These are phyloP conservation scores for Suhomyces bokatorum DNA, from an alignment of 1,139 yeast species.

Conservation along the genomic window DNA sequence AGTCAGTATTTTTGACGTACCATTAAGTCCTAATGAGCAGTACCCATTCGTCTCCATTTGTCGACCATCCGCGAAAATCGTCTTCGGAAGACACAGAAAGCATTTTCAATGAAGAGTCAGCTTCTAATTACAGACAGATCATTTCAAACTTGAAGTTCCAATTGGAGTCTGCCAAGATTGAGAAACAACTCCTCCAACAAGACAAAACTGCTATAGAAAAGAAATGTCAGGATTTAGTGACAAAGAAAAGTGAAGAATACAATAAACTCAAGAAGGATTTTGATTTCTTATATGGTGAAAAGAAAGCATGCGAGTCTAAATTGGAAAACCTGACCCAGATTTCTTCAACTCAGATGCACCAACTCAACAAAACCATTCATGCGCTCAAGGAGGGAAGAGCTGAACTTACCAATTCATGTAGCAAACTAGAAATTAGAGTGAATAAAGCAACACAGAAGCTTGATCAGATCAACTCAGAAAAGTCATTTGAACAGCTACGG, in stretches of 20 bases:
- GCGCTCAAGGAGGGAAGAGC: slow-evolving; percentile 21
- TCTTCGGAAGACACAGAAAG: slow-evolving; percentile 2
- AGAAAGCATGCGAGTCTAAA: slow-evolving; percentile 55
- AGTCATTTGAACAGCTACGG: background rate
- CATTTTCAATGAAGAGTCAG: slow-evolving; percentile 9
- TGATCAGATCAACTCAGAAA: slow-evolving; percentile 30
- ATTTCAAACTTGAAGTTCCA: slow-evolving; percentile 30
- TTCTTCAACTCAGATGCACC: slow-evolving; percentile 38
- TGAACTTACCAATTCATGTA: slow-evolving; percentile 16
- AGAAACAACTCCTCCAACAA: slow-evolving; percentile 36
- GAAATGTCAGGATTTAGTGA: slow-evolving; percentile 32
- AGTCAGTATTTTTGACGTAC: too few relatives aligned
- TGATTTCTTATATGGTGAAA: slow-evolving; percentile 55
- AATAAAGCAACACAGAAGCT: slow-evolving; percentile 25
- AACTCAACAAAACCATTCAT: slow-evolving; percentile 32
- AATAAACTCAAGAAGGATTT: slow-evolving; percentile 52
- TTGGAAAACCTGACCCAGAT: slow-evolving; percentile 49
- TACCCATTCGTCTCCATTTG: slow-evolving; percentile 44
- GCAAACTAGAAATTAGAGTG: slow-evolving; percentile 27
- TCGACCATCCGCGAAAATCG: slow-evolving; percentile 36
- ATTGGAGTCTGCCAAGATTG: slow-evolving; percentile 32
- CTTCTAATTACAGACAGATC: slow-evolving; percentile 17
- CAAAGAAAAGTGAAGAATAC: slow-evolving; percentile 34
- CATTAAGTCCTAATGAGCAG: slow-evolving; percentile 13
- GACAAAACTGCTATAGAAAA: slow-evolving; percentile 30